phyloP scores from a whole-genome alignment of 306 rosid genomes.

The Boehmeria nivea region DNA sequence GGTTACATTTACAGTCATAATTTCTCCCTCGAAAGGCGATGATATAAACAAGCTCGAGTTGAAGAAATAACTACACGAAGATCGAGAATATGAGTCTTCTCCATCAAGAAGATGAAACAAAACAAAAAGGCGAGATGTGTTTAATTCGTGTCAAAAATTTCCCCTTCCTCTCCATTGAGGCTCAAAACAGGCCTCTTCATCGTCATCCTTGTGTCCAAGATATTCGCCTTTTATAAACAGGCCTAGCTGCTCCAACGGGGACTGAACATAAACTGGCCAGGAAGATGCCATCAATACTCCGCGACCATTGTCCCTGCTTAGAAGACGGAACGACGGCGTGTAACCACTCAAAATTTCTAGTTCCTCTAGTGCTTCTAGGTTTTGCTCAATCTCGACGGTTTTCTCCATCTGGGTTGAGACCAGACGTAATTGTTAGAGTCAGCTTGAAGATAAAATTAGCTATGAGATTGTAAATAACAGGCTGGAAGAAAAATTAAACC shows the following conservation, averaged over 20 bases:
- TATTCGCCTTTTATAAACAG: conserved; percentile 65
- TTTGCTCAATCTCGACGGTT: conserved; percentile 62
- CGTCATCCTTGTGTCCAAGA: conserved; percentile 49
- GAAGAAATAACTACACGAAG: conserved; percentile 5
- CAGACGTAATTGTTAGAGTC: background rate
- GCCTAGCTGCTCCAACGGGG: conserved; percentile 73
- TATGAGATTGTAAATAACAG: background rate
- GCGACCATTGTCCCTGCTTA: conserved; percentile 18
- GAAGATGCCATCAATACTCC: conserved; percentile 26
- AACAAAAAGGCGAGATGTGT: background rate
- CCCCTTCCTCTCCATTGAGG: conserved; percentile 58
- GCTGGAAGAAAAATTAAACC: conserved; percentile 31
- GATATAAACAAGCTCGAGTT: conserved; percentile 24
- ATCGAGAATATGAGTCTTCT: background rate
- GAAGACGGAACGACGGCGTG: conserved; percentile 21
- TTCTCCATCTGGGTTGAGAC: conserved; percentile 47
- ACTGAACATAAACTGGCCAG: conserved; percentile 18
- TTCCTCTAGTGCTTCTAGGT: conserved; percentile 50
- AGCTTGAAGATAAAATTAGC: background rate
- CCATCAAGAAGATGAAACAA: conserved; percentile 5
- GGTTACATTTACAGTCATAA: conserved; percentile 27
- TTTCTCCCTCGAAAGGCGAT: conserved; percentile 12
- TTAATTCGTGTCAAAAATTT: conserved; percentile 25
- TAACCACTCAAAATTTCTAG: conserved; percentile 62
- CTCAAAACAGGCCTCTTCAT: conserved; percentile 33